These are phyloP conservation scores for Eucommia ulmoides DNA, from an alignment of 257 asterid genomes.

Conservation along the genomic window DNA sequence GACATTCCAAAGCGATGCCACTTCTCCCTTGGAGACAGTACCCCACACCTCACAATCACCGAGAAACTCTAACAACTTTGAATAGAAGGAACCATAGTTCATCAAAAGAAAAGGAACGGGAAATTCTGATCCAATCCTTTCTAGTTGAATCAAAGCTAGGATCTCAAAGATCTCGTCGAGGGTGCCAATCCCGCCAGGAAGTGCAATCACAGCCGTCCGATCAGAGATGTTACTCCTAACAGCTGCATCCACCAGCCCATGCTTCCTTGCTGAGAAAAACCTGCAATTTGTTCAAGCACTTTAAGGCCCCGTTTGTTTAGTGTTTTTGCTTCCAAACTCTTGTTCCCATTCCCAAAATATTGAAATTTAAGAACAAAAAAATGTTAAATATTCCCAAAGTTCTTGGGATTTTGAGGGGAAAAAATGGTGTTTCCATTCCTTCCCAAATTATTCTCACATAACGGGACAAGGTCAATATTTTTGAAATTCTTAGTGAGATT, in stretches of 20 bases:
- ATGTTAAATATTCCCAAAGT: neutral
- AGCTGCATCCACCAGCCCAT: constrained; percentile 88
- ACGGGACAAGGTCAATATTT: too few species aligned
- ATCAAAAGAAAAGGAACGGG: constrained; percentile 73
- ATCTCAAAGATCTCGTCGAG: constrained; percentile 82
- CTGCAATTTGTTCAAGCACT: constrained; percentile 23
- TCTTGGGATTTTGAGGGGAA: too few species aligned
- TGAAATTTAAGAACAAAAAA: neutral
- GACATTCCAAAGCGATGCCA: constrained; percentile 63
- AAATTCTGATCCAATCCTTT: constrained; percentile 57
- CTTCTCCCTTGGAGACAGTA: constrained; percentile 56
- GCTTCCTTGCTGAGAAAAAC: constrained; percentile 92
- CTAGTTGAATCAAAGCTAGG: constrained; percentile 71
- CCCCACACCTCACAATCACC: constrained; percentile 69
- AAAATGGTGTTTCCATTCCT: too few species aligned
- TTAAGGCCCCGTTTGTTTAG: too few species aligned
- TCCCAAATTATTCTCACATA: too few species aligned
- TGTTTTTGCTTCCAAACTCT: too few species aligned
- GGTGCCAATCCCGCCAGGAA: constrained; percentile 93
- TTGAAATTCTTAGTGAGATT: too few species aligned
- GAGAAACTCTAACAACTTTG: constrained; percentile 68
- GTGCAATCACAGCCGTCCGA: constrained; percentile 69
- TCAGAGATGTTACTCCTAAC: constrained; percentile 46
- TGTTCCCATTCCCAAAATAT: too few species aligned
- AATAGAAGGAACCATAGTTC: constrained; percentile 74